A percentile compares a stretch with the other conserved stretches of the same genome.
phyloP scores from a whole-genome alignment of 2,329 filamentous ascomycete species.

The Aureobasidium sp. region DNA sequence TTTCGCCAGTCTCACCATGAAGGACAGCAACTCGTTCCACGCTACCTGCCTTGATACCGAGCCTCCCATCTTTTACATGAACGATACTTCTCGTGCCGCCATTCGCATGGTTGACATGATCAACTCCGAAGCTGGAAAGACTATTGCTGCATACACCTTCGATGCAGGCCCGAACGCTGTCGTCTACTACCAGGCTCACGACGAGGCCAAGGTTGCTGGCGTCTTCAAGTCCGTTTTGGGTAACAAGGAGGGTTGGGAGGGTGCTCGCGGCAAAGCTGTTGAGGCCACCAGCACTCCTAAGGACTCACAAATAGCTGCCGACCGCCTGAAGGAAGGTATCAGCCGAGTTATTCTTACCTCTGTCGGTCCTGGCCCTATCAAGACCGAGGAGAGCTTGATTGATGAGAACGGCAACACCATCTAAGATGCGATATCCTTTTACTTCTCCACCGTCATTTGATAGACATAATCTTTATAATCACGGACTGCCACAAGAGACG shows the following conservation, averaged over 20 bases:
- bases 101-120: constrained; percentile 84
- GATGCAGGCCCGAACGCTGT: constrained; percentile 96
- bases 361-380: constrained; percentile 81
- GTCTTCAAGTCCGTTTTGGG: constrained; percentile 62
- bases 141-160: constrained; percentile 85
- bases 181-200: constrained; percentile 83
- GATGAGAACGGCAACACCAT: constrained; percentile 50
- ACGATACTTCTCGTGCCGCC: constrained; percentile 80
- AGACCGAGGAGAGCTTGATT: constrained; percentile 69
- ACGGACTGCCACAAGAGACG: neutral
- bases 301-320: constrained; percentile 49
- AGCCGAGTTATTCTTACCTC: constrained; percentile 83
- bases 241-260: constrained; percentile 62
- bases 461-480: constrained; percentile 7
- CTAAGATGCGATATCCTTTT: neutral
- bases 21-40: constrained; percentile 95
- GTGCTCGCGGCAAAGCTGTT: constrained; percentile 42
- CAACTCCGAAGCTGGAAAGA: constrained; percentile 69
- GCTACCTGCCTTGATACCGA: constrained; percentile 90
- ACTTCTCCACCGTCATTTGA: neutral
- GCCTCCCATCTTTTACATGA: constrained; percentile 98
- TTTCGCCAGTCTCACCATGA: constrained; percentile 90
- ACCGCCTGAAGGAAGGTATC: constrained; percentile 62
- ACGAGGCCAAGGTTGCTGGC: constrained; percentile 64
- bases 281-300: constrained; percentile 48